Percentiles rank a stretch among this genome's conserved stretches.
These are phyloP conservation scores for Sporothrix protearum DNA, from an alignment of 2,329 filamentous ascomycete genomes.

Conservation along the genomic window DNA sequence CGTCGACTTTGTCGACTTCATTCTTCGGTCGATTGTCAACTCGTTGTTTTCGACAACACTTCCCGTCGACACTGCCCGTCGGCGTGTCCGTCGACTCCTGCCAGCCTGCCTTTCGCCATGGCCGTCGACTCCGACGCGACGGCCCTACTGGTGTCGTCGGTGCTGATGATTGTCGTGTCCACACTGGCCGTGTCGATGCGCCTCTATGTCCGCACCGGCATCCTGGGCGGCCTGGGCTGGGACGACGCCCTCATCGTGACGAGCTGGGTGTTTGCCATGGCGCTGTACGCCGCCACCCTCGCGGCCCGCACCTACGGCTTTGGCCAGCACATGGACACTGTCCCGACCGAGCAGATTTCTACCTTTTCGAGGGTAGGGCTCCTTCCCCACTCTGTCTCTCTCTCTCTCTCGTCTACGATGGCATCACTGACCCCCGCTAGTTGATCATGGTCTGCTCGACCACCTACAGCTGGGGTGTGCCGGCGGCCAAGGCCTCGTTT, in stretches of 20 bases:
- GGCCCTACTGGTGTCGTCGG: slow-evolving; percentile 10
- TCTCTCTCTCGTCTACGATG: too few relatives aligned
- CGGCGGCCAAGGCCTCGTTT: slow-evolving; percentile 24
- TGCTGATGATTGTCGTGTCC: slow-evolving; percentile 6
- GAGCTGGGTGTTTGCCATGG: slow-evolving; percentile 18
- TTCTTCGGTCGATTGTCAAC: neutral
- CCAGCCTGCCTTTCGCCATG: neutral
- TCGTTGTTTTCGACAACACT: neutral
- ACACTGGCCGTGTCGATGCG: slow-evolving; percentile 16
- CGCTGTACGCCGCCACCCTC: slow-evolving; percentile 1
- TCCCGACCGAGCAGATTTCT: neutral
- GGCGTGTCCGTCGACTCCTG: neutral
- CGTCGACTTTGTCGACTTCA: neutral
- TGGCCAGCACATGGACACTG: slow-evolving; percentile 9
- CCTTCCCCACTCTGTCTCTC: neutral
- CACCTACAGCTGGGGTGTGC: slow-evolving; percentile 19
- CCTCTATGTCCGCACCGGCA: neutral
- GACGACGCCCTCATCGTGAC: slow-evolving; percentile 11
- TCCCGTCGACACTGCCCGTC: neutral
- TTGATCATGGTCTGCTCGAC: slow-evolving; percentile 16
- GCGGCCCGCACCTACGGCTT: slow-evolving; percentile 8
- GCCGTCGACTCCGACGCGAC: neutral
- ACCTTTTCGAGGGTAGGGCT: neutral
- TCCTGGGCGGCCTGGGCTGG: slow-evolving; percentile 15
- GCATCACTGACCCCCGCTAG: neutral